Evolutionary conservation across 2,329 filamentous ascomycete genomes (phyloP).

Genomic region (Phialophora expanda): DNA sequence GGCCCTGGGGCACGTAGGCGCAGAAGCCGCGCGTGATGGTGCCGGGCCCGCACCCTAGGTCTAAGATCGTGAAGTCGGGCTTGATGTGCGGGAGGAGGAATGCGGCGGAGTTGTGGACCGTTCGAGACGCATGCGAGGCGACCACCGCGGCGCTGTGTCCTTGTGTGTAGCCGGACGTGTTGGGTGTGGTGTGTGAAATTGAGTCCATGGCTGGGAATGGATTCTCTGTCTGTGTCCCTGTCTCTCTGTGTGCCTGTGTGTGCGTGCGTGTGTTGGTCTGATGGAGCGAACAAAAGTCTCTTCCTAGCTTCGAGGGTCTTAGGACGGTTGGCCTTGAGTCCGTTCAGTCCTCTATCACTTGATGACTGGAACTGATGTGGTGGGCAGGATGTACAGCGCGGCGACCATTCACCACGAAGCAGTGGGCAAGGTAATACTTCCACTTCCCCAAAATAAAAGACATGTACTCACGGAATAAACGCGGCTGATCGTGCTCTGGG

Average conservation of each 20-base stretch:
- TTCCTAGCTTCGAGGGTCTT: neutral
- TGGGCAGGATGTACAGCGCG: neutral
- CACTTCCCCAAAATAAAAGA: neutral
- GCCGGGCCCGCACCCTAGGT: conserved; percentile 52
- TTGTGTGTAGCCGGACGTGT: conserved; percentile 24
- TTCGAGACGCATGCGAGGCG: conserved; percentile 38
- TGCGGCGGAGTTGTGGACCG: conserved; percentile 44
- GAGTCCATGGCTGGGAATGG: neutral
- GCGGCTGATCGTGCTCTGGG: neutral
- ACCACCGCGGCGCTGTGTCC: conserved; percentile 31
- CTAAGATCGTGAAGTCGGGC: conserved; percentile 47
- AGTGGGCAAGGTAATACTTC: neutral
- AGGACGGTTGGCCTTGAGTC: no score
- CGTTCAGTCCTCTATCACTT: no score
- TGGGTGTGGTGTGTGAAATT: neutral
- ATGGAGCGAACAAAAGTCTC: neutral
- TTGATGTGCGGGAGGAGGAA: conserved; percentile 48
- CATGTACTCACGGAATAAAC: neutral
- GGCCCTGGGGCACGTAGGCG: conserved; percentile 45
- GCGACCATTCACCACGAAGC: neutral
- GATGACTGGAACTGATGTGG: neutral
- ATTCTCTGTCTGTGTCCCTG: no score
- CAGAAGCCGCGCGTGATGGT: conserved; percentile 50
- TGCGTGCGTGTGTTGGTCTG: neutral
- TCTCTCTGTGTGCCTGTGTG: no score